Evolutionary conservation across 257 asterid genomes (phyloP).

Genomic region (Perilla frutescens): DNA sequence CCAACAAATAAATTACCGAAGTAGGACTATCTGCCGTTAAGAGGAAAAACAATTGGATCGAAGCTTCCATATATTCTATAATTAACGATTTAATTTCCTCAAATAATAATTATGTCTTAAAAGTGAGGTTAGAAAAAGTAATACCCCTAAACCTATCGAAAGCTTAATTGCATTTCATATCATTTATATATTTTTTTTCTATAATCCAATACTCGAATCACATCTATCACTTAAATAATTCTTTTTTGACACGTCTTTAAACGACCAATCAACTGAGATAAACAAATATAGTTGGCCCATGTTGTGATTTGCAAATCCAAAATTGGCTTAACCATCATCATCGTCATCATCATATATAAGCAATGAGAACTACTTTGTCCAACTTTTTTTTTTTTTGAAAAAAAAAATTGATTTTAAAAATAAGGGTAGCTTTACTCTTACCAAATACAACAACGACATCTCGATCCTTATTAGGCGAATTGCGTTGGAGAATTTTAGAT

Average conservation of each 20-base stretch:
- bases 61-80: no score
- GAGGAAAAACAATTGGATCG: no score
- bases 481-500: slow-evolving; percentile 15
- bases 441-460: slow-evolving; percentile 32
- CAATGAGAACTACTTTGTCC: slow-evolving; percentile 34
- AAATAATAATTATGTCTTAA: no score
- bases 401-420: not conserved
- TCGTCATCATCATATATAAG: not conserved
- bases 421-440: slow-evolving; percentile 18
- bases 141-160: not conserved
- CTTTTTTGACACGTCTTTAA: slow-evolving; percentile 37
- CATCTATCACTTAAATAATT: not conserved
- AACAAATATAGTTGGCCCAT: slow-evolving; percentile 44
- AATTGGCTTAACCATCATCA: slow-evolving; percentile 37
- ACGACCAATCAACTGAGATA: slow-evolving; percentile 32
- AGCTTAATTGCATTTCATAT: slow-evolving; percentile 7
- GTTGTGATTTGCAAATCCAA: slow-evolving; percentile 53
- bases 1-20: no score
- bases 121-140: no score
- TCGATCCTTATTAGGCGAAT: slow-evolving; percentile 31
- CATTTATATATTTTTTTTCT: not conserved
- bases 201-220: not conserved
- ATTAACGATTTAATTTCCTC: no score
- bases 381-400: slow-evolving; percentile 17
- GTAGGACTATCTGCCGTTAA: no score